Base-by-base conservation (phyloP, 2,329 filamentous ascomycete genomes). In the Xylaria sp. region DNA sequence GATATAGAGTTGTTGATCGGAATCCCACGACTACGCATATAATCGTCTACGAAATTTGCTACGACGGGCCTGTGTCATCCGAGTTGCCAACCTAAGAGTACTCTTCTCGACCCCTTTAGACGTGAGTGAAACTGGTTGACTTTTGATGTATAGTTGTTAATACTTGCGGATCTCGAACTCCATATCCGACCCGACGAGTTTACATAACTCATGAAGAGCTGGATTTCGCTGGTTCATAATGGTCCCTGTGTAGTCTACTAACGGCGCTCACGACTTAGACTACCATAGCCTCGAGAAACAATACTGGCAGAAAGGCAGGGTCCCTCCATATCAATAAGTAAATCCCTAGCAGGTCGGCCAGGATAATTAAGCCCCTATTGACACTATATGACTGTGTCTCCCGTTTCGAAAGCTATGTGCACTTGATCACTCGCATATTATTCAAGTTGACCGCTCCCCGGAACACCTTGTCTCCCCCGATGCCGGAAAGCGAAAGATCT, bases 71-170 rank as follows among this genome's bases (percentile, higher is more conserved):
- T 56, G 23, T 13, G 12, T 23, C 48, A 25, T 59, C 44, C 28
- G 44, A 64, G 44, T 62, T 54, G 15, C 48, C 50, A 54, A 44
- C 54, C 51, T 23, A 25, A 54, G 48, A n/a, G 23, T 44, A 9
- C 25, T 18, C 15, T 37, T 39, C 31, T 56, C 7, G 3, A 12
- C 12, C 1, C 13, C 12, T 31, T 28, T 31, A 31, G 20, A n/a
- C 10, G 23, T 23, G 18, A 18, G 15, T 7, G 6, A 23, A 20
- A 23, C 20, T 56, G 37, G 39, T 10, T 1, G 20, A 57, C 20
- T 12, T 12, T 10, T 44, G 44, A 13, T 50, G 44, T 48, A 9
- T 2, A 37, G 52, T 37, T 51, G 18, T 25, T 20, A 18, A 18
- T 41, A 9, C 58, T 57, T 51, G 65, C 34, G 52, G 57, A 25